A percentile compares a stretch with the other conserved stretches of the same genome.
Conservation (phyloP, 495 filamentous ascomycete genomes). For the Lasiosphaeria miniovina region DNA sequence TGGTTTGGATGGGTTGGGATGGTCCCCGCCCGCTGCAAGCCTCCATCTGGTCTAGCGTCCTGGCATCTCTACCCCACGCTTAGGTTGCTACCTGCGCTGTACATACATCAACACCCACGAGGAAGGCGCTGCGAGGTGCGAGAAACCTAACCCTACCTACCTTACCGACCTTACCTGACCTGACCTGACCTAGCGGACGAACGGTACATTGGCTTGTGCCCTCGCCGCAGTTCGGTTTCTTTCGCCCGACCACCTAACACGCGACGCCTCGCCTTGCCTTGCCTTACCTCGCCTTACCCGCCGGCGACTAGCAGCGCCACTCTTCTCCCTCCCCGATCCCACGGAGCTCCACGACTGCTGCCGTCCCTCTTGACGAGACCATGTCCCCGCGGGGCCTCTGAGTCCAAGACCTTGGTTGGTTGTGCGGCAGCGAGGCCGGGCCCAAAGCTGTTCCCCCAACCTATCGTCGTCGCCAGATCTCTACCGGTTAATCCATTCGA, state of each 20-base stretch:
- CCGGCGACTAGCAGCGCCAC: background rate
- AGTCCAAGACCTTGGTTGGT: conserved; percentile 11
- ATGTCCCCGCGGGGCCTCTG: conserved; percentile 21
- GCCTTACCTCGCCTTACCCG: background rate
- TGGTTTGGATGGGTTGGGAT: too few species aligned
- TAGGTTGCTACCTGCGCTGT: background rate
- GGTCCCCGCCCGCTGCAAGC: background rate
- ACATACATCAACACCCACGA: conserved; percentile 8
- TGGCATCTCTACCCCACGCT: conserved; percentile 10
- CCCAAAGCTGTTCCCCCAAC: conserved; percentile 11
- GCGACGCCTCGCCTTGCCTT: too few species aligned
- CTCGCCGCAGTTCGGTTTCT: too few species aligned
- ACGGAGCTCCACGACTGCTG: too few species aligned
- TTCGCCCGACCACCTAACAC: too few species aligned
- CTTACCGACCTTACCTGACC: background rate
- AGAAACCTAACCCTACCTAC: background rate
- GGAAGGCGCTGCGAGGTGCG: background rate
- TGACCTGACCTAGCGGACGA: background rate
- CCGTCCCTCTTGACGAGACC: conserved; percentile 7
- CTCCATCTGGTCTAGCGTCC: conserved; percentile 2
- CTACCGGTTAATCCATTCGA: too few species aligned
- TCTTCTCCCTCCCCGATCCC: background rate
- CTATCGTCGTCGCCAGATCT: background rate
- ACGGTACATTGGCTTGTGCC: too few species aligned
- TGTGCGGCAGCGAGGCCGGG: conserved; percentile 10